Base-by-base conservation (phyloP, 805 yeast genomes). In the Yamadazyma akitaensis region DNA sequence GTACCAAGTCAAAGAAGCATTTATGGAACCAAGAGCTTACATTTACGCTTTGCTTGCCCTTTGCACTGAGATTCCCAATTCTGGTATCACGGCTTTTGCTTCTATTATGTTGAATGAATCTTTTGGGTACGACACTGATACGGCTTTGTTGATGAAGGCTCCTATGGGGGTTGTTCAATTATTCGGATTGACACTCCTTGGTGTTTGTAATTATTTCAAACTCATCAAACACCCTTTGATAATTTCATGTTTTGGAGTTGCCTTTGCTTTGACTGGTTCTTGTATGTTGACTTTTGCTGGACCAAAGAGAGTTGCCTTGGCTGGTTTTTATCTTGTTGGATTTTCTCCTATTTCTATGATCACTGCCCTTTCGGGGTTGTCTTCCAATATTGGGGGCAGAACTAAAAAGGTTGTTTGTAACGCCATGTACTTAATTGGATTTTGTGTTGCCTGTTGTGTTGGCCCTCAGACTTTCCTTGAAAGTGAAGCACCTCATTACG, bases 341-440 rank as follows among this genome's bases (percentile, higher is more conserved):
- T 16, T 62, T 65, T 2, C 43, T 58, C 18, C 61, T 56, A 13
- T 52, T 55, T 31, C 59, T 61, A 36, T 62, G 63, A 47, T 47
- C 62, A 18, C 62, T 47, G 48, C 65, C n/a, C 50, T 65, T 37
- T 65, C 76, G 1, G 48, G 61, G 40, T 56, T 75, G 26, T 65
- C 80, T 19, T 63, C 77, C 8, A 77, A 79, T 52, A 67, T 71
- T 40, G 80, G 79, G 8, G 85, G 85, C 4, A 76, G 73, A 55
- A 78, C 85, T 7, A 80, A 80, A 64, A 79, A 78, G 57, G 61
- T 70, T 38, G 65, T 75, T 2, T 71, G 66, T 2, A 77, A 69
- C 55, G 75, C 79, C 1, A 50, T 73, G 16, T 61, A 65, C 49
- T 64, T 79, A 35, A 56, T 79, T 43, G 75, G 74, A 5, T 78